Conservation (phyloP, 2,329 filamentous ascomycete genomes). For the Colletotrichum sp. region DNA sequence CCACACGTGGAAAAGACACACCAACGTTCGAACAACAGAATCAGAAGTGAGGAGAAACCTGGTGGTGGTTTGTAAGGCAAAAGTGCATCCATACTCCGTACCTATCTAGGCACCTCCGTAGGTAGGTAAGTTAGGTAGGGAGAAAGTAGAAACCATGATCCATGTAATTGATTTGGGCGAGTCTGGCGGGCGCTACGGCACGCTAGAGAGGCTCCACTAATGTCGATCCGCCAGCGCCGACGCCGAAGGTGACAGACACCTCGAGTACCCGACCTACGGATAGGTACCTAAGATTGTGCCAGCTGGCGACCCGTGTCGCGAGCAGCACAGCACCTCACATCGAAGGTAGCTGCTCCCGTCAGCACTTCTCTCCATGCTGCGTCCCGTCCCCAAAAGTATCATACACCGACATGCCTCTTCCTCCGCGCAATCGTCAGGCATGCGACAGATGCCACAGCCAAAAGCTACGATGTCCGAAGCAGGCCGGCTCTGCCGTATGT, state of each 20-base stretch:
- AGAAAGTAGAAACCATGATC: not conserved
- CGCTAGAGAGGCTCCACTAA: not conserved
- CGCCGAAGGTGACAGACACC: not conserved
- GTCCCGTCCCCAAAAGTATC: not conserved
- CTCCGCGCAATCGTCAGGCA: constrained; percentile 30
- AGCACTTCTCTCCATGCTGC: not conserved
- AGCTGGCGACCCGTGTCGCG: not conserved
- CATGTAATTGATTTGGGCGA: not conserved
- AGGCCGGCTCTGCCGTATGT: constrained; percentile 38
- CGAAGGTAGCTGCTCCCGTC: not conserved
- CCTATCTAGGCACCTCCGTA: not conserved
- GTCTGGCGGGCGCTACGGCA: not conserved
- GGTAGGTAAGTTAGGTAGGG: not conserved
- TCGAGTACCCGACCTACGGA: not conserved
- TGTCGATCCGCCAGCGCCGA: not conserved
- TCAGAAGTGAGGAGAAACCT: not conserved
- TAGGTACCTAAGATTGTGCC: no score
- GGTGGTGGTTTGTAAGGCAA: not conserved
- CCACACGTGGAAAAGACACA: not conserved
- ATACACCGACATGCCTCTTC: constrained; percentile 22
- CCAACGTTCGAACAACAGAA: not conserved
- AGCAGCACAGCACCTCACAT: not conserved
- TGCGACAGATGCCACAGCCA: constrained; percentile 53
- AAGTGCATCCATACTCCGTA: not conserved
- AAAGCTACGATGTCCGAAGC: constrained; percentile 50